Evolutionary conservation across 208 protist genomes (phyloP).

Genomic region (Angomonas ambiguus): DNA sequence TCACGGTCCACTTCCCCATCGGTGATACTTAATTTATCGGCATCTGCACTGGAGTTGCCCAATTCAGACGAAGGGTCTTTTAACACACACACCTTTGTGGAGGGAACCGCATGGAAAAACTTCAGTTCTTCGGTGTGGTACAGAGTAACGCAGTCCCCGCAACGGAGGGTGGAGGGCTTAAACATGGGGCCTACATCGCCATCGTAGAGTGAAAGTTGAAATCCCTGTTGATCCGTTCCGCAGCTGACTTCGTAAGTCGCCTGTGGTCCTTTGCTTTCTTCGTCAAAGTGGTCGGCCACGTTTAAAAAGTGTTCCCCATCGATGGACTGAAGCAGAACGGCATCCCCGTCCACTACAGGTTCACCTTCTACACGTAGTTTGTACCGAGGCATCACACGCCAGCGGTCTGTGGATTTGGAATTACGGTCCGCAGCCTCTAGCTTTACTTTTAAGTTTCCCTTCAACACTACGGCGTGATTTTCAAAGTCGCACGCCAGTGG

Average conservation of each 20-base stretch:
- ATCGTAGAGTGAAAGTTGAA: conserved; percentile 49
- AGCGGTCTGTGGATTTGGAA: conserved; percentile 23
- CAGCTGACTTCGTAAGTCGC: conserved; percentile 30
- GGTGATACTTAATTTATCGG: conserved; percentile 1
- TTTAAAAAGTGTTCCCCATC: conserved; percentile 34
- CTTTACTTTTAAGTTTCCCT: conserved; percentile 44
- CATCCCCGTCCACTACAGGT: conserved; percentile 43
- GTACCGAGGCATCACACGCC: conserved; percentile 67
- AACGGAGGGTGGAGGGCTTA: conserved; percentile 32
- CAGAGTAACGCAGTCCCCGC: conserved; percentile 55
- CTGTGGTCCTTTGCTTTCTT: conserved; percentile 8
- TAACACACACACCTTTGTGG: conserved; percentile 21
- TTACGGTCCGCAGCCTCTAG: conserved; percentile 24
- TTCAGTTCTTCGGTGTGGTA: conserved; percentile 55
- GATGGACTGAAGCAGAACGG: conserved; percentile 39
- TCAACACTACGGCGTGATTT: conserved; percentile 34
- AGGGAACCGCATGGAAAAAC: conserved; percentile 28
- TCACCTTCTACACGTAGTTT: conserved; percentile 57
- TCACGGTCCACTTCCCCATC: conserved; percentile 11
- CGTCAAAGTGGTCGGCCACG: conserved; percentile 22
- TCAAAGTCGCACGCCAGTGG: conserved; percentile 35
- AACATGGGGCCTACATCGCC: conserved; percentile 28
- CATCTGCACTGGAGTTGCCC: conserved; percentile 9
- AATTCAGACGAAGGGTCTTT: conserved; percentile 19
- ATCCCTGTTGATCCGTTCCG: conserved; percentile 33